Base-by-base conservation (phyloP, 2,329 filamentous ascomycete genomes). In the Colletotrichum kahawae region DNA sequence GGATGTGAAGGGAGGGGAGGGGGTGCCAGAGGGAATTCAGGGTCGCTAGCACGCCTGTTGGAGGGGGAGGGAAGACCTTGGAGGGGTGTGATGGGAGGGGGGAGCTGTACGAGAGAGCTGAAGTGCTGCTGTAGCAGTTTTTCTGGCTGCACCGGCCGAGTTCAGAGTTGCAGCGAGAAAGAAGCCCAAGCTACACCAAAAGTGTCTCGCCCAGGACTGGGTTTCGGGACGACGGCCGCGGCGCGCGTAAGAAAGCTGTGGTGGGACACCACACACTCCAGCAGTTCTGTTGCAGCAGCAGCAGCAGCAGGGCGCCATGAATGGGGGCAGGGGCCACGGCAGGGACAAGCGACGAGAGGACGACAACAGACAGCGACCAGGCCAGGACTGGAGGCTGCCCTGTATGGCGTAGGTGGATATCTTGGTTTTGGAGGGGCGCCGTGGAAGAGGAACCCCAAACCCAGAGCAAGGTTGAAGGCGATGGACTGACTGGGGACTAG, bases 151-250 rank as follows among this genome's bases (percentile, higher is more conserved):
- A 62, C 54, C 24, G 54, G 57, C 57, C 57, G 34, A 33, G n/a
- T 16, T 38, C 33, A 63, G 21, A n/a, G 54, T 54, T 36, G 62
- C 64, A 72, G 36, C 38, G 24, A 16, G n/a, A 48, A 29, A 43
- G 14, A 21, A 67, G 69, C 69, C 54, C 38, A 70, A 63, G 70
- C 70, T 70, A 70, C 70, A 70, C 70, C 24, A 63, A 48, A 56
- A 7, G 43, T 63, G 66, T 70, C 70, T 70, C 70, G 66, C 57
- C 66, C 27, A 24, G 16, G 68, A 66, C 68, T 71, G 51, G 67
- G 68, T 71, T 74, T 62, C 60, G 71, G 67, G 67, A 71, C 36
- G 33, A 27, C 51, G 43, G 67, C 67, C 34, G 29, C 59, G 34
- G 67, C 67, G 59, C 67, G 60, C 60, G 67, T n/a, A 33, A 73